phyloP scores from a whole-genome alignment of 2,329 filamentous ascomycete species.

The Diaporthe citrichinensis region DNA sequence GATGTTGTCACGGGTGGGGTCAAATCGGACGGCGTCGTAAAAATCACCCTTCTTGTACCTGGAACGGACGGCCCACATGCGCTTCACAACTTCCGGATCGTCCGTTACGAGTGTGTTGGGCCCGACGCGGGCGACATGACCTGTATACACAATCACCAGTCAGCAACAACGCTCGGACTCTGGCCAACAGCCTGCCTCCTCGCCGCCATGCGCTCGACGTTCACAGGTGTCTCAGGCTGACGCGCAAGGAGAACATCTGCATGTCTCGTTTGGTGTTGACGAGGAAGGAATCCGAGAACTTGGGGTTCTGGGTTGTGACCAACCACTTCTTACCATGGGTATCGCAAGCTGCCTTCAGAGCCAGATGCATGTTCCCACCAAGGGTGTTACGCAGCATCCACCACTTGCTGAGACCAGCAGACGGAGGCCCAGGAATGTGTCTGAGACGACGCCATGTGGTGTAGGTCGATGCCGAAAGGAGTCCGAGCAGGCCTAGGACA shows the following conservation, averaged over 20 bases:
- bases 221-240: slow-evolving; percentile 35
- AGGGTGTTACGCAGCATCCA: slow-evolving; percentile 50
- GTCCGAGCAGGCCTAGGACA: slow-evolving; percentile 41
- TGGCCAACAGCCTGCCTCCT: slow-evolving; percentile 1
- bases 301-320: slow-evolving; percentile 19
- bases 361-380: slow-evolving; percentile 47
- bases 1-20: slow-evolving; percentile 53
- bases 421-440: slow-evolving; percentile 47
- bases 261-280: slow-evolving; percentile 39
- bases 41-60: slow-evolving; percentile 54
- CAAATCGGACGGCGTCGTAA: slow-evolving; percentile 55
- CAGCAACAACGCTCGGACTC: neutral
- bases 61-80: slow-evolving; percentile 54
- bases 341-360: slow-evolving; percentile 45
- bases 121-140: slow-evolving; percentile 46
- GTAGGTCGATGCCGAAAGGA: slow-evolving; percentile 42
- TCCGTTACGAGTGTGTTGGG: slow-evolving; percentile 48
- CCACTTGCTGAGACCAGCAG: slow-evolving; percentile 47
- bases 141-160: slow-evolving; percentile 37
- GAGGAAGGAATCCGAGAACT: slow-evolving; percentile 27
- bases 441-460: slow-evolving; percentile 46
- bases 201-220: slow-evolving; percentile 1
- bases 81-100: slow-evolving; percentile 47
- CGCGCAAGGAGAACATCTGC: slow-evolving; percentile 38
- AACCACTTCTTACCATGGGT: slow-evolving; percentile 45